These are phyloP conservation scores for Panicum miliaceum DNA, from an alignment of 176 grass and related monocot species.

Conservation along the genomic window DNA sequence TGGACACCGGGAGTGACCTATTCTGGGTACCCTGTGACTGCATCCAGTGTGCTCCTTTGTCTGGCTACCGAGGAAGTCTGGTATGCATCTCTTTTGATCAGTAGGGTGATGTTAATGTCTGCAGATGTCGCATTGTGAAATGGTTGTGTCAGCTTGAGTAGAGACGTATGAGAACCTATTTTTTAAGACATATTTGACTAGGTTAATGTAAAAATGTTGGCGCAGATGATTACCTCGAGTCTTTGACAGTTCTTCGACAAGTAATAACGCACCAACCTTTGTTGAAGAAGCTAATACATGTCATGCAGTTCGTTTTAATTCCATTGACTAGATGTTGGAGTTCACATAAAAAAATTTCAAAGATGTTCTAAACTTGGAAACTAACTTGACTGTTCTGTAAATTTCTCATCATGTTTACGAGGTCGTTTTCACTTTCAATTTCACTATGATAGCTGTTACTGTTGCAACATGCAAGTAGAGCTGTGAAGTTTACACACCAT, in stretches of 20 bases:
- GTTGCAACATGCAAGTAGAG: neutral
- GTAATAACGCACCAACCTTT: neutral
- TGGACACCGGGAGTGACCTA: conserved; percentile 98
- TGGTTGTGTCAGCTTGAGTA: neutral
- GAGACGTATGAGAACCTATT: neutral
- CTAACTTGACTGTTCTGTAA: neutral
- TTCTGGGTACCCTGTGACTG: conserved; percentile 97
- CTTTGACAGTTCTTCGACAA: neutral
- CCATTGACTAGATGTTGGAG: neutral
- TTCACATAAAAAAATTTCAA: neutral
- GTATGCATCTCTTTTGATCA: conserved; percentile 49
- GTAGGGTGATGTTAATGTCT: conserved; percentile 11
- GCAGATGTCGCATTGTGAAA: neutral
- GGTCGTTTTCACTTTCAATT: neutral
- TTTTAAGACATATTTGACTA: neutral
- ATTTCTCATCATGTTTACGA: neutral
- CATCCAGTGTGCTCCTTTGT: conserved; percentile 84
- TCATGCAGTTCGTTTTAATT: neutral
- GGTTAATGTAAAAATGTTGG: neutral
- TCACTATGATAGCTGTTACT: neutral
- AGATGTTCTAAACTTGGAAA: neutral
- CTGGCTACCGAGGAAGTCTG: conserved; percentile 82
- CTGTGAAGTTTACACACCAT: neutral
- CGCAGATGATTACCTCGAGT: neutral
- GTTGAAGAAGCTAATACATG: neutral